These are phyloP conservation scores for Lepidium africanum DNA, from an alignment of 345 rosid genomes.

Conservation along the genomic window DNA sequence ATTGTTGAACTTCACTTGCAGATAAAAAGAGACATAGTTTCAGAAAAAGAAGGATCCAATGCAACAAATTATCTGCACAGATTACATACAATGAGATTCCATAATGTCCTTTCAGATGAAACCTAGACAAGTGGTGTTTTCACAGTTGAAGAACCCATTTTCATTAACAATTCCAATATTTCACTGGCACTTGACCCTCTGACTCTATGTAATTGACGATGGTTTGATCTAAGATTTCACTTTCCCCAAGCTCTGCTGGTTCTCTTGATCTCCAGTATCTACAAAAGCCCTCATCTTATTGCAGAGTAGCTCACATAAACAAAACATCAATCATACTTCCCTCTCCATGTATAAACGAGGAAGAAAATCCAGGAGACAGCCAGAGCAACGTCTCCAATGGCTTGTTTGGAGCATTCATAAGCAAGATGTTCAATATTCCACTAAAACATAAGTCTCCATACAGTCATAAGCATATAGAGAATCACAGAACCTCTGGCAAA, in stretches of 20 bases:
- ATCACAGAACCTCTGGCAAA: slow-evolving; percentile 75
- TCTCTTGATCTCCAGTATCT: neutral
- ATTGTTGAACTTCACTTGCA: neutral
- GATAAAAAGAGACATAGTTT: neutral
- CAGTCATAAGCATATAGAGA: slow-evolving; percentile 59
- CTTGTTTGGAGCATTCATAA: slow-evolving; percentile 57
- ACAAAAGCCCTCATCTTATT: neutral
- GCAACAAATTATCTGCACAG: neutral
- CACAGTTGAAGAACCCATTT: neutral
- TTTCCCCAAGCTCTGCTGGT: neutral
- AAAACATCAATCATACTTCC: slow-evolving; percentile 64
- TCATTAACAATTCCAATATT: neutral
- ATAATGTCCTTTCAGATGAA: neutral
- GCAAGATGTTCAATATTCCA: slow-evolving; percentile 66
- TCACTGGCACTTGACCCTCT: neutral
- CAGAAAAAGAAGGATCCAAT: neutral
- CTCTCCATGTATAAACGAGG: slow-evolving; percentile 84
- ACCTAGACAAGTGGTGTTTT: neutral
- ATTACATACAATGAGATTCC: neutral
- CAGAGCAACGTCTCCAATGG: slow-evolving; percentile 59
- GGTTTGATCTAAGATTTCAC: neutral
- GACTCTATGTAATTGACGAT: neutral
- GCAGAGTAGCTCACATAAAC: neutral
- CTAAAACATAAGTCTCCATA: slow-evolving; percentile 73
- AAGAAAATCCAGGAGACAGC: slow-evolving; percentile 80